Evolutionary conservation across 306 rosid species (phyloP), one percentile per base, ranked within the genome.

Genomic region (Cyamopsis tetragonoloba): DNA sequence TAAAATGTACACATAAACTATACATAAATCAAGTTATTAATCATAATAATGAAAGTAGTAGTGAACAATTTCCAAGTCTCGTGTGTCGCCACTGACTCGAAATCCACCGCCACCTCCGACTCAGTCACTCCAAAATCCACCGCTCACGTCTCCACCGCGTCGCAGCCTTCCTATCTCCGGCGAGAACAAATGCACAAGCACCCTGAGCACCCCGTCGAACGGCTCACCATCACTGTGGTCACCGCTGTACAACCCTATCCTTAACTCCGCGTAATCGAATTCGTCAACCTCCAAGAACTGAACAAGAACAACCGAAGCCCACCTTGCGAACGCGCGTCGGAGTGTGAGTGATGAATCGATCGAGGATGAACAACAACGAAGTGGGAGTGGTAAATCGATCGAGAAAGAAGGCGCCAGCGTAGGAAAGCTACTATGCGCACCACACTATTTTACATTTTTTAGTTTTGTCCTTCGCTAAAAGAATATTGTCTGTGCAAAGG

Each of bases 181-280:
- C 0, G 92, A 85, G 39, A 92, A 92, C 0, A 95, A 89, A 72
- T 92, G 98, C 0, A 96, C 98, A 18, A 91, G 19, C 63, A 85
- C 89, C 1, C 98, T 91, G 0, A 92, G 84, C 11, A 79, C 88
- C 11, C 98, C 98, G 18, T 92, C 96, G 5, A 92, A 92, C 2
- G 98, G 79, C 79, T 89, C 89, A 0, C 89, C 89, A 11, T 92
- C 98, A 3, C 96, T 88, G 30, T 92, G 98, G 2, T 92, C 92
- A 1, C 95, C 98, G 0, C 18, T 56, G 68, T 82, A 89, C 49
- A 89, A 89, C 39, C 95, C 98, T 53, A 92, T 89, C 46, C 60
- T 85, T 7, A 92, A 73, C 0, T 92, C 89, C 0, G 96, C 81
- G 15, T 60, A 72, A 2, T 38, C 84, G 2, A 80, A 85, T 47